Evolutionary conservation across 257 asterid genomes (phyloP).

Genomic region (Galeopsis tetrahit): DNA sequence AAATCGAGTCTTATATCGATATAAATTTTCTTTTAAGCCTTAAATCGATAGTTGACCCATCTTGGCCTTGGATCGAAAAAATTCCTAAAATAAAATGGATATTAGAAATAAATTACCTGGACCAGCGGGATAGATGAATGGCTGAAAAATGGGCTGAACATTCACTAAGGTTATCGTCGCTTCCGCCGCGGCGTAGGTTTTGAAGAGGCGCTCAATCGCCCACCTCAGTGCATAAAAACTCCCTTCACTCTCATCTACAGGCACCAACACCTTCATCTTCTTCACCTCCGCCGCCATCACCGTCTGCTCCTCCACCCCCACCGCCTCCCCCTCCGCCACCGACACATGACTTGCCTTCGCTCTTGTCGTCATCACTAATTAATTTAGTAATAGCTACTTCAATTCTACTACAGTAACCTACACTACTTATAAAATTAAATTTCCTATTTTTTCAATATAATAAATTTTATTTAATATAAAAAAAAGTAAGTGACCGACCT

Average conservation of each 20-base stretch:
- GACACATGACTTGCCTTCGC: too few relatives aligned
- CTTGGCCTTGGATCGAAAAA: too few relatives aligned
- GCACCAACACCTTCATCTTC: conserved; percentile 62
- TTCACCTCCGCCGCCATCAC: conserved; percentile 15
- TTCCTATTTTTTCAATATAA: background rate
- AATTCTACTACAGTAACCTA: background rate
- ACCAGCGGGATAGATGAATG: conserved; percentile 64
- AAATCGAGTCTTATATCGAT: too few relatives aligned
- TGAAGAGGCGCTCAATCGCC: conserved; percentile 54
- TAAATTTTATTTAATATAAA: too few relatives aligned
- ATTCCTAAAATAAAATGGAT: background rate
- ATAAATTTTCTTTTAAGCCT: too few relatives aligned
- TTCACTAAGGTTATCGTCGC: conserved; percentile 48
- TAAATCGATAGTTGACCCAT: too few relatives aligned
- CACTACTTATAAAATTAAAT: background rate
- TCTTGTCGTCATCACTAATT: too few relatives aligned
- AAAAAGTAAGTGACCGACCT: too few relatives aligned
- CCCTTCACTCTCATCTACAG: conserved; percentile 64
- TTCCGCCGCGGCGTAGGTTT: conserved; percentile 15
- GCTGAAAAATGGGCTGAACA: conserved; percentile 56
- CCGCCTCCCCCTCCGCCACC: background rate
- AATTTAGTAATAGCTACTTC: too few relatives aligned
- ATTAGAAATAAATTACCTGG: conserved; percentile 41
- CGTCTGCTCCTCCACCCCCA: conserved; percentile 27
- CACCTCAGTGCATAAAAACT: conserved; percentile 68